Conservation (phyloP, 2,329 filamentous ascomycete species). For the Trichocomaceae sp. region DNA sequence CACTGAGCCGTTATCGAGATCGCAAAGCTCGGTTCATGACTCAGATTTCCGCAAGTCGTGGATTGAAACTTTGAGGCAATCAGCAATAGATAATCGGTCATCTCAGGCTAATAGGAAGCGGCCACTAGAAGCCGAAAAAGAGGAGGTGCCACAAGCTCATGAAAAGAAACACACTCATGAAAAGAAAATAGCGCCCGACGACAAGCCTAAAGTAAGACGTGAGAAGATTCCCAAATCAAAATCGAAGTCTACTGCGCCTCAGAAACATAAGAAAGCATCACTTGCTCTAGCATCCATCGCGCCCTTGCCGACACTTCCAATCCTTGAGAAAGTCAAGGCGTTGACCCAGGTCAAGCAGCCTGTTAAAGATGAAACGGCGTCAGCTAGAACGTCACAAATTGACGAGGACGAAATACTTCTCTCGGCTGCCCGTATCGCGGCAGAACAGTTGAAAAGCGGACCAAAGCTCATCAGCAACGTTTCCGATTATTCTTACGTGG, state of each 20-base stretch:
- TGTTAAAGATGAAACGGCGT: conserved; percentile 17
- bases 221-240: not conserved
- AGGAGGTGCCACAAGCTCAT: conserved; percentile 9
- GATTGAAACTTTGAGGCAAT: conserved; percentile 17
- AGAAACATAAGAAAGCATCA: conserved; percentile 20
- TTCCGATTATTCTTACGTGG: conserved; percentile 19
- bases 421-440: conserved; percentile 36
- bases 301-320: conserved; percentile 28
- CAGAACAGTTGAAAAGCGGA: conserved; percentile 33
- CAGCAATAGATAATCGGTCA: conserved; percentile 21
- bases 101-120: conserved; percentile 24
- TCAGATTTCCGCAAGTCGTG: conserved; percentile 12
- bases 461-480: conserved; percentile 27
- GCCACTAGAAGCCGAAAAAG: conserved; percentile 18
- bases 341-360: conserved; percentile 22
- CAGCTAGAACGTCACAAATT: conserved; percentile 23
- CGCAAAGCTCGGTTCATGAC: conserved; percentile 3
- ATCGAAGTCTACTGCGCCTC: conserved; percentile 4
- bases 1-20: not conserved
- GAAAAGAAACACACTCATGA: conserved; percentile 4
- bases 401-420: conserved; percentile 39
- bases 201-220: not conserved
- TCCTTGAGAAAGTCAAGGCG: conserved; percentile 26
- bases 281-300: conserved; percentile 27
- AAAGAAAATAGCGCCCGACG: conserved; percentile 11